Base-by-base conservation (phyloP, 2,329 filamentous ascomycete species). In the Paracamarosporium sp. region DNA sequence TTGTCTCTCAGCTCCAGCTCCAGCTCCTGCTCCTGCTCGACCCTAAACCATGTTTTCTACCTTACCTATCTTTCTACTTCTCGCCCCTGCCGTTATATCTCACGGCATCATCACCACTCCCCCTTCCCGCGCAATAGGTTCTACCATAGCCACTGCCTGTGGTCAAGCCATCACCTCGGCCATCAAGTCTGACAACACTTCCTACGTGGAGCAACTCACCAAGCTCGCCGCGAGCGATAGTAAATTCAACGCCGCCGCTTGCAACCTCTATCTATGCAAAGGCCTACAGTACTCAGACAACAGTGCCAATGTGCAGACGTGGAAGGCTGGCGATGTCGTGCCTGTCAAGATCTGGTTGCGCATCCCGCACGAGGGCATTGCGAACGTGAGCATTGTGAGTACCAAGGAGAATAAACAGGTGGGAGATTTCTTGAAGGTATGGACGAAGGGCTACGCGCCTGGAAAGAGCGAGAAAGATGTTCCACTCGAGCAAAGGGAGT, bases 241-340 rank as follows among this genome's bases (percentile, higher is more conserved):
- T 30, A 62, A 44, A 72, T 84, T 79, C 78, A 79, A 76, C 80
- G 24, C 76, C 53, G 68, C 68, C 6, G 69, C 70, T 36, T 85
- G 83, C 68, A 75, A 83, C 64, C 74, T 83, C 63, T 83, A 78
- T 77, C 77, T 83, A 53, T 85, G 82, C 82, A 84, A 85, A 71
- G 84, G 84, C 52, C 82, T 81, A 75, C 81, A 85, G 70, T 85
- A 79, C 73, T 80, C 64, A 57, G 84, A 86, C 77, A 85, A 85
- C 78, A 80, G 70, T 51, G 78, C 63, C 24, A 83, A 83, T 60
- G 78, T 86, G 33, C 79, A 84, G 63, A 76, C 69, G 25, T 86
- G 80, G 78, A 80, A 76, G 5, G 69, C 78, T 6, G 81, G 82
- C 55, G 71, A 83, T 67, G 70, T 70, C 31, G 70, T 84, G 22